Evolutionary conservation across 768 basidiomycete genomes (phyloP), one percentile per base, ranked within the genome.

Genomic region (Lactarius akahatsu): DNA sequence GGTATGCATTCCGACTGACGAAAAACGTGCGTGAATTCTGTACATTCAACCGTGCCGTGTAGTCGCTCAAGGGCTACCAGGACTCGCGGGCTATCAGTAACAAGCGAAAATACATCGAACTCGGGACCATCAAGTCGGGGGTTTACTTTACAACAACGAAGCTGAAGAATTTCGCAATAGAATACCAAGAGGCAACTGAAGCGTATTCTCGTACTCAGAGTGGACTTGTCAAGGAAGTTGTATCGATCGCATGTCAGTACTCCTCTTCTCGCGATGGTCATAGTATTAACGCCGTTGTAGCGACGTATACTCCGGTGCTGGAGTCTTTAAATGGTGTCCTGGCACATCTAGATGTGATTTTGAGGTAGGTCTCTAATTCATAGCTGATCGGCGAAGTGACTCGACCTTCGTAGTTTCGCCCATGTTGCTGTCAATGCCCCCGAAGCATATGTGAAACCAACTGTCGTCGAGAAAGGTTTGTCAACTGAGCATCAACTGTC

Each of bases 1-100:
- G 95, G 2, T 96, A 98, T 74, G 95, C 92, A 72, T 92, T 98
- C 78, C 80, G 97, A 32, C 75, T 98, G 54, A 96, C 96, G 1
- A 96, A 97, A 74, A 91, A 88, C 69, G 96, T 95, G 69, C 62
- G 87, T 78, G 7, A 15, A 26, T 26, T 8, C 32, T 38, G 3
- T 36, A 18, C 23, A 7, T n/a, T 43, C 11, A 23, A 52, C 6
- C 61, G 34, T 63, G 40, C 6, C 4, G 9, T 16, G 47, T 23
- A 45, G 23, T 62, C 62, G 32, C 30, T 54, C n/a, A 38, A 57
- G 60, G 50, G 57, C 13, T 30, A 34, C 16, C 72, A 98, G 96
- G 96, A 98, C 69, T 88, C 90, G 1, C 89, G 90, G 73, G 79
- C 74, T 20, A 81, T 97, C 58, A 77, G 83, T 4, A 79, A 80